Conservation (phyloP, 805 yeast species). For the Cyberlindnera samutprakarnensis region DNA sequence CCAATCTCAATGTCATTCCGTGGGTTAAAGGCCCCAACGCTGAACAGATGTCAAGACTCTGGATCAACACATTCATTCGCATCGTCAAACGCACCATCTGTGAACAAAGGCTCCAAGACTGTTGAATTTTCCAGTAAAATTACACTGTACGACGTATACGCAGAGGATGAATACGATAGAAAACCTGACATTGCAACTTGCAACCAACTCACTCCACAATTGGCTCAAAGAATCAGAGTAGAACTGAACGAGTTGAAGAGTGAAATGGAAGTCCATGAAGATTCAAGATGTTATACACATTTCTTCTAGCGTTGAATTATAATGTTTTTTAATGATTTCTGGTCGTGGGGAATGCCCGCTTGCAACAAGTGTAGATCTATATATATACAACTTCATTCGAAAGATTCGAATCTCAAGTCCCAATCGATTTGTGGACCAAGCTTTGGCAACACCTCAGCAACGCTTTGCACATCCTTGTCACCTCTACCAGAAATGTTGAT, state of each 20-base stretch:
- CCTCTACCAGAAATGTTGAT: slow-evolving; percentile 97
- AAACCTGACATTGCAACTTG: slow-evolving; percentile 91
- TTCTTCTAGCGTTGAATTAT: no score
- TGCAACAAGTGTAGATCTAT: no score
- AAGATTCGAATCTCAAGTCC: slow-evolving; percentile 81
- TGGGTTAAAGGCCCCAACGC: slow-evolving; percentile 55
- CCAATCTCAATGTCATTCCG: slow-evolving; percentile 47
- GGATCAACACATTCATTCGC: slow-evolving; percentile 17
- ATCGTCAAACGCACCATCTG: slow-evolving; percentile 25
- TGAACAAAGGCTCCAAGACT: neutral
- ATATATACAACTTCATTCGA: slow-evolving; percentile 6
- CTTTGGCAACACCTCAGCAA: slow-evolving; percentile 86
- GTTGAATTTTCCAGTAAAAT: slow-evolving; percentile 77
- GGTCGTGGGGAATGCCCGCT: no score
- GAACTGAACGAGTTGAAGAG: slow-evolving; percentile 76
- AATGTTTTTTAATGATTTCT: no score
- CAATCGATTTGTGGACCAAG: slow-evolving; percentile 90
- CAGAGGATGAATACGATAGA: slow-evolving; percentile 81
- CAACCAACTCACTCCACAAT: slow-evolving; percentile 76
- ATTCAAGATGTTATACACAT: slow-evolving; percentile 75
- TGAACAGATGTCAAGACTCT: slow-evolving; percentile 29
- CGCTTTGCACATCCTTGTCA: slow-evolving; percentile 97
- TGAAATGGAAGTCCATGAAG: slow-evolving; percentile 77
- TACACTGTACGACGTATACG: slow-evolving; percentile 77
- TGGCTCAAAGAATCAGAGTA: slow-evolving; percentile 80